These are phyloP conservation scores for Melastoma candidum DNA, from an alignment of 441 rosid species.

Conservation along the genomic window DNA sequence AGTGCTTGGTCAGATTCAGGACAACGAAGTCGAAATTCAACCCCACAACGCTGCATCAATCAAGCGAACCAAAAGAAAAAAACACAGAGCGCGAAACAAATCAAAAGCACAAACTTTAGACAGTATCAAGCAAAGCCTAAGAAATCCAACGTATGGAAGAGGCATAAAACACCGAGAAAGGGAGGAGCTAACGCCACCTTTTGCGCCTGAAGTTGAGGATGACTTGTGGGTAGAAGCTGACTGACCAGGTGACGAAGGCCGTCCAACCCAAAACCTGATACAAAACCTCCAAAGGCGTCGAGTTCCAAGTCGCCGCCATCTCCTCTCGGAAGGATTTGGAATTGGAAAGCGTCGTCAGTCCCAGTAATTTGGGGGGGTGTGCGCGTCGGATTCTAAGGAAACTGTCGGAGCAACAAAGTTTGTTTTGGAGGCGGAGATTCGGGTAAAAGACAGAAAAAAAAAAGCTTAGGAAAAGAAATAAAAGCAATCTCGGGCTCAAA, in stretches of 20 bases:
- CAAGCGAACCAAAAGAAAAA: background rate
- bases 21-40: slow-evolving; percentile 83
- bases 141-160: background rate
- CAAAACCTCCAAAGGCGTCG: slow-evolving; percentile 44
- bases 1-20: slow-evolving; percentile 88
- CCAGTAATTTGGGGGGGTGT: no score
- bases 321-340: background rate
- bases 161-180: background rate
- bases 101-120: no score
- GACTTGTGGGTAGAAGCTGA: slow-evolving; percentile 82
- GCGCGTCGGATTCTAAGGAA: no score
- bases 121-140: background rate
- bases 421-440: no score
- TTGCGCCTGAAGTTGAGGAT: slow-evolving; percentile 72
- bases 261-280: slow-evolving; percentile 69
- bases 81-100: background rate
- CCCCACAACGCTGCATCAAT: slow-evolving; percentile 65
- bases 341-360: no score
- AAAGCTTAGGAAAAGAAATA: no score
- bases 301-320: slow-evolving; percentile 71
- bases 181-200: slow-evolving; percentile 27
- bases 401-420: no score
- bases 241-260: slow-evolving; percentile 66
- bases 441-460: no score
- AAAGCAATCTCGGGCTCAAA: no score